These are phyloP conservation scores for Mychonastes homosphaera DNA, from an alignment of 139 green algal genomes.

Conservation along the genomic window DNA sequence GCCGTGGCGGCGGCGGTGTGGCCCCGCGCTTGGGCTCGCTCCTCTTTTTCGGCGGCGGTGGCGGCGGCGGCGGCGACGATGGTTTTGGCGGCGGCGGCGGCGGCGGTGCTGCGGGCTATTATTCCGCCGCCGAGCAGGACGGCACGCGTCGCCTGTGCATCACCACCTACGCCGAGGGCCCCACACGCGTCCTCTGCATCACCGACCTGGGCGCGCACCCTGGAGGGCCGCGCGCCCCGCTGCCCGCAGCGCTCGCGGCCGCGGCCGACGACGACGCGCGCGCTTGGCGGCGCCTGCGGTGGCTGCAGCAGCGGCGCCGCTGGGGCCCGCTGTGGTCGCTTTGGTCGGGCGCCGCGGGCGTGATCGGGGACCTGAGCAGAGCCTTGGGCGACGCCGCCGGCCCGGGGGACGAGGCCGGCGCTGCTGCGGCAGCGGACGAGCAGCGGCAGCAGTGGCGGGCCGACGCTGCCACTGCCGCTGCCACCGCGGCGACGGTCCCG, in stretches of 20 bases:
- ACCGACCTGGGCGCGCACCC: constrained; percentile 35
- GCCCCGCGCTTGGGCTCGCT: too few relatives aligned
- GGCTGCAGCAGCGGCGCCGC: constrained; percentile 3
- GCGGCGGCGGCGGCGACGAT: too few relatives aligned
- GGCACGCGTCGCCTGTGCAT: constrained; percentile 6
- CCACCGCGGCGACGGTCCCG: too few relatives aligned
- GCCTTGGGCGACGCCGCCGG: neutral
- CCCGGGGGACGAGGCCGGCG: neutral
- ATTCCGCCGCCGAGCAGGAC: too few relatives aligned
- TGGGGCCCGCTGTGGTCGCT: neutral
- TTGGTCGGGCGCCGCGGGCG: neutral
- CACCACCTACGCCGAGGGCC: constrained; percentile 43
- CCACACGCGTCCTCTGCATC: constrained; percentile 54
- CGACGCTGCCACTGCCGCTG: too few relatives aligned
- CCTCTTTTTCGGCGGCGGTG: too few relatives aligned
- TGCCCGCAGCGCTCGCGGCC: too few relatives aligned
- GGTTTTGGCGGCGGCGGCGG: too few relatives aligned
- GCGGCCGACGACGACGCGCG: neutral
- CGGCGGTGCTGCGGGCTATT: too few relatives aligned
- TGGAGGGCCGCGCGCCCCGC: neutral
- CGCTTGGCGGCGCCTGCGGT: constrained; percentile 1
- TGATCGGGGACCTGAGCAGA: neutral
- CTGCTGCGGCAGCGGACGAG: too few relatives aligned
- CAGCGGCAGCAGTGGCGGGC: too few relatives aligned
- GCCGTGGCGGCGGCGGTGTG: too few relatives aligned